These are phyloP conservation scores for Geum urbanum DNA, from an alignment of 306 rosid species.

Conservation along the genomic window DNA sequence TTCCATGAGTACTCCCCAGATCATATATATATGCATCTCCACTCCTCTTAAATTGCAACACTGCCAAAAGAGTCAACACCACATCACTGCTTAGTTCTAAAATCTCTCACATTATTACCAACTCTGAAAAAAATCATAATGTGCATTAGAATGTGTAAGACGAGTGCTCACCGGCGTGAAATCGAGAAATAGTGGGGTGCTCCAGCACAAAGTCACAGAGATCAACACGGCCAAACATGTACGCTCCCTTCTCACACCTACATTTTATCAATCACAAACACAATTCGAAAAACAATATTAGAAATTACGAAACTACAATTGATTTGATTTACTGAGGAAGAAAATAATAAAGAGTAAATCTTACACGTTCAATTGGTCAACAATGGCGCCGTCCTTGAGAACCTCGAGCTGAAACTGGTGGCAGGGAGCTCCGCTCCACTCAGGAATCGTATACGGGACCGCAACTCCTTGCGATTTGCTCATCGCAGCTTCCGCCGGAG, in stretches of 20 bases:
- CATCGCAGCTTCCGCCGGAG: slow-evolving; percentile 18
- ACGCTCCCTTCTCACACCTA: slow-evolving; percentile 81
- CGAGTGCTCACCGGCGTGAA: slow-evolving; percentile 65
- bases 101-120: not conserved
- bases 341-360: not conserved
- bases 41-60: slow-evolving; percentile 74
- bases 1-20: slow-evolving; percentile 97
- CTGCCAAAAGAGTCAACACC: slow-evolving; percentile 39
- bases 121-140: not conserved
- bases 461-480: slow-evolving; percentile 28
- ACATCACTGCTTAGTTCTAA: not conserved
- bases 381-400: slow-evolving; percentile 75
- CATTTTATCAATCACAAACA: slow-evolving; percentile 5
- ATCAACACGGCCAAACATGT: slow-evolving; percentile 92
- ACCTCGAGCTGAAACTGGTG: slow-evolving; percentile 77
- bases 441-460: slow-evolving; percentile 73
- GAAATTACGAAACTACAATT: not conserved
- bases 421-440: slow-evolving; percentile 73
- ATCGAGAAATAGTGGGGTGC: slow-evolving; percentile 83
- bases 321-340: not conserved
- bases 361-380: slow-evolving; percentile 50
- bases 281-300: not conserved
- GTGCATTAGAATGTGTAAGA: not conserved
- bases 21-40: slow-evolving; percentile 87
- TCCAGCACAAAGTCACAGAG: slow-evolving; percentile 84